Conservation (phyloP, 202 grass and related monocot species). For the Carex sylvatica region DNA sequence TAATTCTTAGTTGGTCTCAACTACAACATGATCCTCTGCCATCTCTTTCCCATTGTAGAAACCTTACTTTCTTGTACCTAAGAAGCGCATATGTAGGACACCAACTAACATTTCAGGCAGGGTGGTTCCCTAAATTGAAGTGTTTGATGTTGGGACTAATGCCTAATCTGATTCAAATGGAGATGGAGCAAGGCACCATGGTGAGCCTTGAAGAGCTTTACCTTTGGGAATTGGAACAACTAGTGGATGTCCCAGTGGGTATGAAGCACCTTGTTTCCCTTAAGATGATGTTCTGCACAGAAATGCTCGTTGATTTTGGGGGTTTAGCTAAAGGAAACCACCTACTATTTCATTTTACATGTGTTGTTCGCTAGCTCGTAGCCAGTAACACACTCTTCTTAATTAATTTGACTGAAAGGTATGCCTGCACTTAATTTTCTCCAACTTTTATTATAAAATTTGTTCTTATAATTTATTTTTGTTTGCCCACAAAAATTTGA, state of each 20-base stretch:
- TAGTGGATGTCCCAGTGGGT: constrained; percentile 42
- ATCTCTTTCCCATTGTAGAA: too few relatives aligned
- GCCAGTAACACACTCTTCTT: neutral
- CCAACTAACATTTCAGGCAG: too few relatives aligned
- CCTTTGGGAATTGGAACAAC: neutral
- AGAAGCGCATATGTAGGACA: too few relatives aligned
- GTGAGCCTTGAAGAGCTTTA: constrained; percentile 23
- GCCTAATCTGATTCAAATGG: too few relatives aligned
- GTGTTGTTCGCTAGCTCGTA: neutral
- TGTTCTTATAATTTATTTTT: too few relatives aligned
- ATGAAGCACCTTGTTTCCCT: constrained; percentile 23
- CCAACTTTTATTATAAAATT: neutral
- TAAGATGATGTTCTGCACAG: neutral
- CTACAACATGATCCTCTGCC: too few relatives aligned
- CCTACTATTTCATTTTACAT: neutral
- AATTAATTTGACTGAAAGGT: neutral
- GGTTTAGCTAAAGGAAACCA: neutral
- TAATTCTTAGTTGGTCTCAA: too few relatives aligned
- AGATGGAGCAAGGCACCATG: neutral
- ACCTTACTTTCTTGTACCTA: too few relatives aligned
- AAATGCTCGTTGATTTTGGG: neutral
- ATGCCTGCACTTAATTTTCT: neutral
- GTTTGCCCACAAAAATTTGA: too few relatives aligned
- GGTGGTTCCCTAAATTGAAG: too few relatives aligned
- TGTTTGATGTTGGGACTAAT: too few relatives aligned